Percentiles rank a stretch among this genome's conserved stretches.
These are phyloP conservation scores for Talaromyces pinophilus DNA, from an alignment of 2,329 filamentous ascomycete species.

Conservation along the genomic window DNA sequence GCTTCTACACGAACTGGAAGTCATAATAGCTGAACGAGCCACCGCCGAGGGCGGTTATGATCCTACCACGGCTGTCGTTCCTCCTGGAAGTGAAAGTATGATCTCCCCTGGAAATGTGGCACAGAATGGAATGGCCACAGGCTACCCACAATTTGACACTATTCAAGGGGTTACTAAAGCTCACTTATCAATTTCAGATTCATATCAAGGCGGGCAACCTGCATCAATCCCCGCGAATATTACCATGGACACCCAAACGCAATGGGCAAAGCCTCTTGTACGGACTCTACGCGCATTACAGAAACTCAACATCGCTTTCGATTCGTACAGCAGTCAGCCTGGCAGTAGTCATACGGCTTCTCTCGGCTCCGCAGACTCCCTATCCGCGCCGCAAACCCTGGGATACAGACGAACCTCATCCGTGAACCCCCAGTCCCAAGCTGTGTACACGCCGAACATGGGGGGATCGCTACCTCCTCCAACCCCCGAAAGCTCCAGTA, in stretches of 20 bases:
- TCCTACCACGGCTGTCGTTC: slow-evolving; percentile 25
- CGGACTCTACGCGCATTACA: slow-evolving; percentile 50
- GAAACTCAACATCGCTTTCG: slow-evolving; percentile 47
- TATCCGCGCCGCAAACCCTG: neutral
- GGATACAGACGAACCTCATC: slow-evolving; percentile 17
- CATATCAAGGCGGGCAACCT: slow-evolving; percentile 31
- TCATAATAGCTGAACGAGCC: slow-evolving; percentile 48
- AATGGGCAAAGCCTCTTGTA: slow-evolving; percentile 50
- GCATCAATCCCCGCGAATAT: slow-evolving; percentile 34
- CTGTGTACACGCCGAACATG: slow-evolving; percentile 33
- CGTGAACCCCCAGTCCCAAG: neutral
- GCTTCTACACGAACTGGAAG: slow-evolving; percentile 46
- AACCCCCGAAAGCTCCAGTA: slow-evolving; percentile 51
- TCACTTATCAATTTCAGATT: slow-evolving; percentile 29
- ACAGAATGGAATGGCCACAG: slow-evolving; percentile 1
- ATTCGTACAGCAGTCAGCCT: slow-evolving; percentile 27
- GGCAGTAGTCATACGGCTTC: neutral
- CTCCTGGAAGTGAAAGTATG: slow-evolving; percentile 26
- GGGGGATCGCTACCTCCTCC: slow-evolving; percentile 45
- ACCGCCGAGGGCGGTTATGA: slow-evolving; percentile 38
- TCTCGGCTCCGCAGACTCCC: neutral
- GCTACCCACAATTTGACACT: slow-evolving; percentile 27
- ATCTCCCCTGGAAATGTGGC: neutral
- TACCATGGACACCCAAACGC: slow-evolving; percentile 40
- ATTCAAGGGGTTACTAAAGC: slow-evolving; percentile 36